Evolutionary conservation across 2,329 filamentous ascomycete genomes (phyloP).

Genomic region (Ascochyta pisi): DNA sequence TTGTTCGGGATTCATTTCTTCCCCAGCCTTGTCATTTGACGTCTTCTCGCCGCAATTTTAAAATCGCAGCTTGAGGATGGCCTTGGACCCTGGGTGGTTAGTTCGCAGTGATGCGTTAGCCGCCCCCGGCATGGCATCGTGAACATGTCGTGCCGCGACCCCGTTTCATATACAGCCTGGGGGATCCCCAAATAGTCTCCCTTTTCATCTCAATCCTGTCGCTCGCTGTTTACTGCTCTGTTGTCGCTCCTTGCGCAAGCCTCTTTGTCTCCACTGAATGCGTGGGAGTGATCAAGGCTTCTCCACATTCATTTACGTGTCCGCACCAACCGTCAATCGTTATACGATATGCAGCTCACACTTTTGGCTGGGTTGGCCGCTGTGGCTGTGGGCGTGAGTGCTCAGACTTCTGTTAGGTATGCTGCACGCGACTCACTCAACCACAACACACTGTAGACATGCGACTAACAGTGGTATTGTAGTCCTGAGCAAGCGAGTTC

Average conservation of each 20-base stretch:
- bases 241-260: constrained; percentile 14
- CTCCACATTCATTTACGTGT: constrained; percentile 36
- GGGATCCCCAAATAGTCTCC: constrained; percentile 23
- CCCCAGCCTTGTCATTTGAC: constrained; percentile 22
- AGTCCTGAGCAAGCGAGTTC: constrained; percentile 43
- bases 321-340: constrained; percentile 15
- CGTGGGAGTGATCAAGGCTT: constrained; percentile 14
- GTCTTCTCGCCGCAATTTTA: constrained; percentile 25
- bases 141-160: constrained; percentile 27
- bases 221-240: constrained; percentile 26
- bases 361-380: constrained; percentile 37
- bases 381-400: constrained; percentile 37
- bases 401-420: constrained; percentile 35
- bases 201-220: constrained; percentile 29
- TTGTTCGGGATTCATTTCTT: constrained; percentile 19
- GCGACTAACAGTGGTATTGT: constrained; percentile 19
- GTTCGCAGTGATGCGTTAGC: constrained; percentile 20
- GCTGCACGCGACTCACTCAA: constrained; percentile 14
- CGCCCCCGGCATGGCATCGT: constrained; percentile 26
- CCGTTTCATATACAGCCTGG: constrained; percentile 38
- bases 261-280: constrained; percentile 19
- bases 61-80: constrained; percentile 16
- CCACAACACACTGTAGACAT: constrained; percentile 17
- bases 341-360: constrained; percentile 41
- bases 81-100: constrained; percentile 24